Percentiles rank a stretch among this genome's conserved stretches.
Conservation (phyloP, 495 filamentous ascomycete genomes). For the Penicillium atrosanguineum region DNA sequence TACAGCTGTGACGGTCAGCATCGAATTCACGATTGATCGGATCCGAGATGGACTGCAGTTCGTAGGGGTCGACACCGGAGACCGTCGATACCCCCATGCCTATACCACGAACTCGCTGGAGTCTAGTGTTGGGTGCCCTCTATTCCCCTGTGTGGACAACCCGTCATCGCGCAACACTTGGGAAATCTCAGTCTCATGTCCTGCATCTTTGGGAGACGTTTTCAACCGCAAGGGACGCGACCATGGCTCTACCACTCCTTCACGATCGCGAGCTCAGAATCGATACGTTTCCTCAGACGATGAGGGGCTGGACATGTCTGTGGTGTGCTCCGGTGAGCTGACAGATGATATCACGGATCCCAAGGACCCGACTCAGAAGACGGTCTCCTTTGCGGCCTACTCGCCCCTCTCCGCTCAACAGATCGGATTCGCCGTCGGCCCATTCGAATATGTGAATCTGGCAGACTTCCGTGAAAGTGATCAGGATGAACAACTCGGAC, state of each 20-base stretch:
- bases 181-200: conserved; percentile 83
- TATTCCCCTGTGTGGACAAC: conserved; percentile 93
- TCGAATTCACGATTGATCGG: conserved; percentile 71
- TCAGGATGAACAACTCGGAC: conserved; percentile 83
- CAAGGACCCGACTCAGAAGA: conserved; percentile 73
- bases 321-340: conserved; percentile 85
- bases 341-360: conserved; percentile 77
- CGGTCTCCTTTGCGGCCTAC: conserved; percentile 71
- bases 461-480: conserved; percentile 85
- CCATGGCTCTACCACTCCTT: conserved; percentile 6
- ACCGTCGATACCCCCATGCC: conserved; percentile 81
- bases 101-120: conserved; percentile 80
- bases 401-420: conserved; percentile 77
- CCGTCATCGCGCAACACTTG: conserved; percentile 73
- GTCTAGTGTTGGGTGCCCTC: conserved; percentile 74
- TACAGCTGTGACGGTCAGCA: conserved; percentile 55
- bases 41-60: conserved; percentile 88
- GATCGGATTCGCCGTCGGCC: conserved; percentile 87
- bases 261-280: conserved; percentile 20
- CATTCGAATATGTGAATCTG: conserved; percentile 90
- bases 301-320: conserved; percentile 78
- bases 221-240: conserved; percentile 48
- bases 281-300: conserved; percentile 65
- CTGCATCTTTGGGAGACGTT: conserved; percentile 82
- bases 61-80: conserved; percentile 75